Base-by-base conservation (phyloP, 495 filamentous ascomycete species). In the Neurospora sp. region DNA sequence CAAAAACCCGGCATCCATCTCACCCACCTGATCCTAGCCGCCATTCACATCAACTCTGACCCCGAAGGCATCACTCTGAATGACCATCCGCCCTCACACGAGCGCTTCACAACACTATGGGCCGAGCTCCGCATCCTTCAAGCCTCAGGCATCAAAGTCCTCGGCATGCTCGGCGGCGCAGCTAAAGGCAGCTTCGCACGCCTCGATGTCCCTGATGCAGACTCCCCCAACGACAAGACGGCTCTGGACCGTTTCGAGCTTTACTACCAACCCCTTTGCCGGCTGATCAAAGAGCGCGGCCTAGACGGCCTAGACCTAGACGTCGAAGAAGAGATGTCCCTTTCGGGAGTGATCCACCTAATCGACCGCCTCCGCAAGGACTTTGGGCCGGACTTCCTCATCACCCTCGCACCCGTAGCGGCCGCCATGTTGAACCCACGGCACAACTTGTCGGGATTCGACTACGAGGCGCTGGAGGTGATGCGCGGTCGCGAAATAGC, bases 121-220 rank as follows among this genome's bases (percentile, higher is more conserved):
- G 87, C 85, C 12, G 92, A 96, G 75, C 83, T 93, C 9, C 85
- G 84, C n/a, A 75, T 87, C 48, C 78, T 94, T 42, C 90, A 94
- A 76, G 84, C 84, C 22, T 79, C 82, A 16, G 91, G 92, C 31
- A 84, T 96, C 75, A 91, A 89, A 75, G 85, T 96, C 48, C 88
- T 94, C 76, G 90, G 89, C 72, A 95, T 96, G 93, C 83, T 96
- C 0, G 93, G 93, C 48, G 93, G 93, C n/a, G 92, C 93, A 8
- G 93, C 91, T 0, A 82, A 80, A 69, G 93, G 93, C 27, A 87
- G 86, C 14, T 96, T 86, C 80, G 46, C 73, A n/a, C 85, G 87
- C 0, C 87, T 94, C 1, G 92, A 94, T 76, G 83, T 83, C 69
- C 80, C 83, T 73, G 82, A 83, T 14, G 1, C 70, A 1, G 27